Conservation (phyloP, 2,329 filamentous ascomycete species). For the Colletotrichum sp. region DNA sequence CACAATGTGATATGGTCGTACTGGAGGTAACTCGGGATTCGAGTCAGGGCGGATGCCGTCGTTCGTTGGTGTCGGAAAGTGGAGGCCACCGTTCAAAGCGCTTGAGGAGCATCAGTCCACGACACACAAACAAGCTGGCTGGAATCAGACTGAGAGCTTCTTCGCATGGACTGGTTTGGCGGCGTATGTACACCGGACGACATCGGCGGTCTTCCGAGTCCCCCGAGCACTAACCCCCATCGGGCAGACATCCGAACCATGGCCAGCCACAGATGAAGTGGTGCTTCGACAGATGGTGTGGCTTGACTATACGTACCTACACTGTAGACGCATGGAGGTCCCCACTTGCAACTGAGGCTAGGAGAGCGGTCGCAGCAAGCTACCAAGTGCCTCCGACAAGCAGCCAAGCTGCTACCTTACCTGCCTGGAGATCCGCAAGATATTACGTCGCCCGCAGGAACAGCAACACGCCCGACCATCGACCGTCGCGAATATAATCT, state of each 20-base stretch:
- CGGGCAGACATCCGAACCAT: background rate
- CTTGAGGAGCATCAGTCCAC: background rate
- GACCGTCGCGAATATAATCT: background rate
- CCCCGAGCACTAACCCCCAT: background rate
- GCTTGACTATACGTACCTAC: background rate
- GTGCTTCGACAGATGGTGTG: background rate
- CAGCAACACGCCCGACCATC: background rate
- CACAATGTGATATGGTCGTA: background rate
- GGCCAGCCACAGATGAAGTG: background rate
- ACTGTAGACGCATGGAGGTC: background rate
- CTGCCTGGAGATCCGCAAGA: background rate
- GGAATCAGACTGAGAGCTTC: background rate
- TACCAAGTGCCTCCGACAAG: background rate
- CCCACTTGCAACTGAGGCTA: conserved; percentile 8
- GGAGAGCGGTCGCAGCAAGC: background rate
- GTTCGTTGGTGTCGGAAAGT: conserved; percentile 2
- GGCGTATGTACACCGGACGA: conserved; percentile 9
- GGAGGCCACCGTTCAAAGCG: conserved; percentile 1
- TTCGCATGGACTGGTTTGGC: background rate
- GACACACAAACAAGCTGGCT: background rate
- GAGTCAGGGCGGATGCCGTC: background rate
- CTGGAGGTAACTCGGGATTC: conserved; percentile 19
- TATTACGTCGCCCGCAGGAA: background rate
- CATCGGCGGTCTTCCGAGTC: conserved; percentile 8
- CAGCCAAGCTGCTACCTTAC: background rate